Evolutionary conservation across 352 stramenopile genomes (phyloP).

Genomic region (Phytophthora sp.): DNA sequence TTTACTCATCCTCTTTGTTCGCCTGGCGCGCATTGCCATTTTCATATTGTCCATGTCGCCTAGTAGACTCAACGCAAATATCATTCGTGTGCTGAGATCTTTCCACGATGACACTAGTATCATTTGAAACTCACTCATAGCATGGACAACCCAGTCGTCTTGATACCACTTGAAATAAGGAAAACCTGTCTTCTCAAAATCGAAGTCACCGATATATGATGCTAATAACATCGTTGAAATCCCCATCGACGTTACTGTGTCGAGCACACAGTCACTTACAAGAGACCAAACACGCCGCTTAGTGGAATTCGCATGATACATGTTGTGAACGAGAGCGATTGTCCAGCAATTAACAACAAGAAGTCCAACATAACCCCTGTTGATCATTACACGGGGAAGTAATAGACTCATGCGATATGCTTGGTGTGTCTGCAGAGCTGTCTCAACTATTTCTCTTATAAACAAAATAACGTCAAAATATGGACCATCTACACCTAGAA

Average conservation of each 20-base stretch:
- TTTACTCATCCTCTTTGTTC: background rate
- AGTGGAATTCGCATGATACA: constrained; percentile 6
- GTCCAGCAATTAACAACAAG: constrained; percentile 37
- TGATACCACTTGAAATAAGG: constrained; percentile 34
- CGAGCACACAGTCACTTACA: constrained; percentile 33
- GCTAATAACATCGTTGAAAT: constrained; percentile 24
- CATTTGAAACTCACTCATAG: constrained; percentile 43
- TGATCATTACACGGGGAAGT: constrained; percentile 20
- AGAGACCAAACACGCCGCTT: constrained; percentile 23
- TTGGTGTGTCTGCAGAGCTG: constrained; percentile 25
- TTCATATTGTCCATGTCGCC: constrained; percentile 28
- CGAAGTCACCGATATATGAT: constrained; percentile 3
- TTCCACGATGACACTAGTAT: constrained; percentile 29
- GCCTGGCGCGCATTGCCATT: constrained; percentile 1
- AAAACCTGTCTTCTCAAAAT: constrained; percentile 1
- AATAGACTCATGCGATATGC: constrained; percentile 31
- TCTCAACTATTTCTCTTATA: constrained; percentile 21
- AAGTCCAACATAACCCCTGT: constrained; percentile 25
- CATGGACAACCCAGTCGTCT: constrained; percentile 35
- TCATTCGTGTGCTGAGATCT: constrained; percentile 16
- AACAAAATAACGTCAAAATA: constrained; percentile 34
- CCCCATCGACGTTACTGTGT: constrained; percentile 37
- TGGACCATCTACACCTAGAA: constrained; percentile 26
- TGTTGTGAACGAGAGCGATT: constrained; percentile 19
- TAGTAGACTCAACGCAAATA: constrained; percentile 26